Base-by-base conservation (phyloP, 805 yeast genomes). In the Wickerhamiella australiensis region DNA sequence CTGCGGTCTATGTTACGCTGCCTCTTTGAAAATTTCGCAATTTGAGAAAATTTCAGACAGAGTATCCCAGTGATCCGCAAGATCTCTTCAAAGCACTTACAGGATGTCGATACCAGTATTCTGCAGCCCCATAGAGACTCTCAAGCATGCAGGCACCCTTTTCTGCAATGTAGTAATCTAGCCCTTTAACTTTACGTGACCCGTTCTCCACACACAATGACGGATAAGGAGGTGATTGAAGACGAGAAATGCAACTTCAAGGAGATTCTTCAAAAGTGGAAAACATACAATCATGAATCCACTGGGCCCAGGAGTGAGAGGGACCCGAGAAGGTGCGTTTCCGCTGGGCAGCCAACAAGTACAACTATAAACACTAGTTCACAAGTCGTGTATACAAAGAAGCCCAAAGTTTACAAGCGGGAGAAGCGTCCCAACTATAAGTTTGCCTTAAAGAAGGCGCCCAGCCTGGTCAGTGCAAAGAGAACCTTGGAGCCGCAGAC, bases 211-310 rank as follows among this genome's bases (percentile, higher is more conserved):
- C 33, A 29, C 33, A 29, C 13, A n/a, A 29, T 3, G 4, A 11
- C 33, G 13, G 33, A 29, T 4, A 29, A 29, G 13, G 33, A 29
- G 33, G 33, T n/a, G 9, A 29, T 29, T 29, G 33, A 29, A 7
- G 33, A 29, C 33, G 40, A 36, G n/a, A 36, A 36, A 15, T 36
- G 40, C 22, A 36, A 36, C 21, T 36, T 36, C 15, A 36, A n/a
- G 13, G 40, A 36, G 13, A 36, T 20, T 6, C 40, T 36, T 4
- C 22, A 36, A 7, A 36, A 15, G 40, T 36, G 40, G 40, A 20
- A 36, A n/a, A 11, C 20, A 7, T 36, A n/a, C 12, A 36, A 36
- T n/a, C 33, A 29, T 29, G 33, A 29, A 11, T n/a, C 7, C 9
- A 7, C 33, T 12, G 33, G 33, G 33, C 13, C 3, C 33, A 29